phyloP scores from a whole-genome alignment of 2,329 filamentous ascomycete species.

The Apiospora aurea region DNA sequence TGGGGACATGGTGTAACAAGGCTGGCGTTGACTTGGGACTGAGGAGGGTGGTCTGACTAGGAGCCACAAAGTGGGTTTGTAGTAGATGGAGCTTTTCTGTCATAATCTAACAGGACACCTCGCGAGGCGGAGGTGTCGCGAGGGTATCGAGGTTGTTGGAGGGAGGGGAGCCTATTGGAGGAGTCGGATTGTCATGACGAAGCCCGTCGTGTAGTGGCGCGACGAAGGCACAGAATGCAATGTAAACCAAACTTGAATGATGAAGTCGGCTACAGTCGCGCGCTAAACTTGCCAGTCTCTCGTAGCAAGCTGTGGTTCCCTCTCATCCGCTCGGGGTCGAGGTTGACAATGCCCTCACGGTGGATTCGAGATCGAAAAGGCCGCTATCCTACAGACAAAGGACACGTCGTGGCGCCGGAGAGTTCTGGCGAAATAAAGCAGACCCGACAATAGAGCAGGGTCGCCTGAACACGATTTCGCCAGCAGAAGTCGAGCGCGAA shows the following conservation, averaged over 20 bases:
- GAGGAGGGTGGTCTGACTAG: constrained; percentile 56
- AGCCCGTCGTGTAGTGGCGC: constrained; percentile 48
- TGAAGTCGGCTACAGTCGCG: constrained; percentile 9
- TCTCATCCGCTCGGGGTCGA: constrained; percentile 12
- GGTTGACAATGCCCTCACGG: constrained; percentile 2
- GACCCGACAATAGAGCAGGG: constrained; percentile 28
- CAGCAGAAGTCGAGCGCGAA: background rate
- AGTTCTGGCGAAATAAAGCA: constrained; percentile 32
- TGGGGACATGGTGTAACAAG: constrained; percentile 50
- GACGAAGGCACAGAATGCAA: constrained; percentile 26
- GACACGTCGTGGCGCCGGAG: constrained; percentile 38
- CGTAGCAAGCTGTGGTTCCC: background rate
- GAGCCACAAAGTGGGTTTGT: constrained; percentile 62
- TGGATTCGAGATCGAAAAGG: constrained; percentile 26
- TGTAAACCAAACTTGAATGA: constrained; percentile 23
- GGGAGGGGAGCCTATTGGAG: constrained; percentile 52
- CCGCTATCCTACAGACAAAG: constrained; percentile 37
- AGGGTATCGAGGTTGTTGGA: constrained; percentile 36
- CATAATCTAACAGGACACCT: constrained; percentile 63
- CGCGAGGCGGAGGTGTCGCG: constrained; percentile 43
- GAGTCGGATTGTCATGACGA: constrained; percentile 65
- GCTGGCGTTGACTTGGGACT: constrained; percentile 48
- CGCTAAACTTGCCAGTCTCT: background rate
- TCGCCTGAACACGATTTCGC: constrained; percentile 12
- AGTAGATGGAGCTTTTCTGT: constrained; percentile 63